Evolutionary conservation across 768 basidiomycete genomes (phyloP).

Genomic region (Agrocybe chaxingu): DNA sequence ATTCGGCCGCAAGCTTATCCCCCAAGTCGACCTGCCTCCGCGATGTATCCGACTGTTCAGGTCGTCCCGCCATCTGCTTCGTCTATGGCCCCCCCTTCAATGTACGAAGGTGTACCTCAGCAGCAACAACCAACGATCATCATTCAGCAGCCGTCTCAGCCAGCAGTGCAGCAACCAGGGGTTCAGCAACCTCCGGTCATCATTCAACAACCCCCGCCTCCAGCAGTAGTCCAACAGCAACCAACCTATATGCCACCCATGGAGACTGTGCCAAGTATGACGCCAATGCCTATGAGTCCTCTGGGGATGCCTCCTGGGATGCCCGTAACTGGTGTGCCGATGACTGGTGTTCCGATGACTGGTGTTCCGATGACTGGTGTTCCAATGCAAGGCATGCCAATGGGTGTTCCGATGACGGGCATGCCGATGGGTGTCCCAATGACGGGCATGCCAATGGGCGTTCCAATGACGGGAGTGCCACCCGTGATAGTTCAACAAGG

Average conservation of each 20-base stretch:
- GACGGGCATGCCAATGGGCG: neutral
- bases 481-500: constrained; percentile 14
- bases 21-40: neutral
- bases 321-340: constrained; percentile 12
- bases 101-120: constrained; percentile 18
- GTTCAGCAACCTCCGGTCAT: constrained; percentile 14
- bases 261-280: neutral
- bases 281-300: constrained; percentile 12
- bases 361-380: constrained; percentile 5
- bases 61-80: constrained; percentile 15
- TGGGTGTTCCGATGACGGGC: constrained; percentile 4
- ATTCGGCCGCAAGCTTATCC: neutral
- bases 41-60: constrained; percentile 11
- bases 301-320: constrained; percentile 12
- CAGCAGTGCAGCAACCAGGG: neutral
- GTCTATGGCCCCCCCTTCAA: constrained; percentile 10
- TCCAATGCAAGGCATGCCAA: constrained; percentile 5
- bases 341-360: constrained; percentile 10
- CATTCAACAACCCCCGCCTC: constrained; percentile 11
- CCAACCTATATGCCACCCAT: neutral
- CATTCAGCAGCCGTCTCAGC: constrained; percentile 22
- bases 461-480: constrained; percentile 3
- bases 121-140: constrained; percentile 27
- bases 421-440: constrained; percentile 4
- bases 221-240: neutral